Evolutionary conservation across 2,329 filamentous ascomycete genomes (phyloP).

Genomic region (Aspergillus sp.): DNA sequence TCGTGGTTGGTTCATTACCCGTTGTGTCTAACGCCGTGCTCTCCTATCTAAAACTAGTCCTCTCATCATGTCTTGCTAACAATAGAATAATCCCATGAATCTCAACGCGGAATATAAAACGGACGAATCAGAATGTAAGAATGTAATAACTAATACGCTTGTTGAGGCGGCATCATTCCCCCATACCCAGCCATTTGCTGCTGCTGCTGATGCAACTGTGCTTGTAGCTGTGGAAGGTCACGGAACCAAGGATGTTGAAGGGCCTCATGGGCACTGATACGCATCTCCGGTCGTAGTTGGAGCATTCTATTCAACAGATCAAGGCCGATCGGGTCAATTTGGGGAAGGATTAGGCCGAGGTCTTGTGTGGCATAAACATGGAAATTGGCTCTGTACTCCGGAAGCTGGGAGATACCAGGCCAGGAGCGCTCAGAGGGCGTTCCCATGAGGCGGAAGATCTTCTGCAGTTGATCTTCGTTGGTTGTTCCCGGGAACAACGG

Average conservation of each 20-base stretch:
- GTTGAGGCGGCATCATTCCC: slow-evolving; percentile 38
- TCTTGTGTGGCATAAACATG: slow-evolving; percentile 94
- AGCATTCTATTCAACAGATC: slow-evolving; percentile 89
- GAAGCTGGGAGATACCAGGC: slow-evolving; percentile 91
- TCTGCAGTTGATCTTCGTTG: slow-evolving; percentile 94
- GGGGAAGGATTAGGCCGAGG: slow-evolving; percentile 78
- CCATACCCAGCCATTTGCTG: slow-evolving; percentile 42
- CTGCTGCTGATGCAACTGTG: slow-evolving; percentile 41
- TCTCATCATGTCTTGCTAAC: slow-evolving; percentile 24
- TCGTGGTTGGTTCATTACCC: neutral
- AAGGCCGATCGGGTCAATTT: slow-evolving; percentile 84
- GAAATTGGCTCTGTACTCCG: slow-evolving; percentile 97
- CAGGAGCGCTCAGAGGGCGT: slow-evolving; percentile 93
- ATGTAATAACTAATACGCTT: slow-evolving; percentile 28
- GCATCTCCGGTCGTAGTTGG: slow-evolving; percentile 85
- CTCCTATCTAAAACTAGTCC: slow-evolving; percentile 27
- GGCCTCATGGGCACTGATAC: slow-evolving; percentile 83
- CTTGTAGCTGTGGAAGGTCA: slow-evolving; percentile 57
- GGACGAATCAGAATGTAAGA: neutral
- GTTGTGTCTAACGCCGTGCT: slow-evolving; percentile 19
- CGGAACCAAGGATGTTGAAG: slow-evolving; percentile 91
- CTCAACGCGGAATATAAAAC: neutral
- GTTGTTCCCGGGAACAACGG: slow-evolving; percentile 96
- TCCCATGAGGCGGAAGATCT: slow-evolving; percentile 98
- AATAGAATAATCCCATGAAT: neutral